Base-by-base conservation (phyloP, 2,329 filamentous ascomycete species). In the Scolecobasidium constrictum region DNA sequence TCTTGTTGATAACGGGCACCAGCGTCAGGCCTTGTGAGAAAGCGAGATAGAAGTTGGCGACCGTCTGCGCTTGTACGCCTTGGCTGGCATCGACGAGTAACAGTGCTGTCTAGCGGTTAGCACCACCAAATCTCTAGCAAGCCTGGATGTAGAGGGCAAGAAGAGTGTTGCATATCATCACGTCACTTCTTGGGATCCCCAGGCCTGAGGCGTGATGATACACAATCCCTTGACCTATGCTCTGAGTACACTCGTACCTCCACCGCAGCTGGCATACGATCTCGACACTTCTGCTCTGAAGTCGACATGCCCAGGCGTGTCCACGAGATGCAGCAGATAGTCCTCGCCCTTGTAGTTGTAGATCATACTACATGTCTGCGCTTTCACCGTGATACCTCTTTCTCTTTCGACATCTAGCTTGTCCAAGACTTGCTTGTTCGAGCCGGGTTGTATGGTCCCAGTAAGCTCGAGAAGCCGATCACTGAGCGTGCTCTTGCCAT, bases 301-400 rank as follows among this genome's bases (percentile, higher is more conserved):
- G 66, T 98, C 92, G 45, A 98, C 92, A 66, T 98, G 92, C 20
- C 92, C 92, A 1, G 92, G 92, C 0, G 92, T 98, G 61, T 98
- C 92, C 45, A 98, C 88, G 20, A 98, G 73, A 63, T 98, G 92
- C 21, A 98, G 71, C 44, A 98, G 73, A 59, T 96, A 96, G 61
- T 98, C 92, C 22, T 83, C 68, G 13, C 84, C 88, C 15, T 82
- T 69, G 65, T 94, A 71, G 20, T 83, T 86, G 68, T 95, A 94
- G 41, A 98, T 75, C 92, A 98, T 98, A 44, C 83, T 92, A 64
- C 92, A 96, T 45, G 92, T 96, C 68, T 98, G 92, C 43, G 92
- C 92, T 69, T 98, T 98, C 60, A 98, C 92, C 0, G 92, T 98
- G 60, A 98, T 98, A 48, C 92, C 92, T 31, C 92, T 78, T 64